Conservation (phyloP, 2,329 filamentous ascomycete species). For the Botryotinia narcissicola region DNA sequence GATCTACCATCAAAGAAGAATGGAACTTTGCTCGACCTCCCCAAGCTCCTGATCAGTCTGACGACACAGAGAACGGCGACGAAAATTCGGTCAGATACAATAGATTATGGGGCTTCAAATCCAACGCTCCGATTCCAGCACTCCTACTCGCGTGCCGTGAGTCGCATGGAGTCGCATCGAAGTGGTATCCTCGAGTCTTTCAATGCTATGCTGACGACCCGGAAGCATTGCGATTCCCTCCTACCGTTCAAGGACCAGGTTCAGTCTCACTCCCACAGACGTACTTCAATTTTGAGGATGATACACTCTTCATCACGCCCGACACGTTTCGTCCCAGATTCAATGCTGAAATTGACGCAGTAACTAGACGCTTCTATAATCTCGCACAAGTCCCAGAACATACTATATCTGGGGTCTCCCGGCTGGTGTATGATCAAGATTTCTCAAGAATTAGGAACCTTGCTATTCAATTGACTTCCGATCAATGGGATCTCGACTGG, state of each 20-base stretch:
- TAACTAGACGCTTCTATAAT: too few species aligned
- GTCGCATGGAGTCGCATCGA: not conserved
- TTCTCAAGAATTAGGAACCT: not conserved
- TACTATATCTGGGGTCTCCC: not conserved
- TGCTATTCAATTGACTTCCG: not conserved
- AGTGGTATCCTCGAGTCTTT: conserved; percentile 14
- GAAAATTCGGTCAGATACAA: not conserved
- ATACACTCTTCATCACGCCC: conserved; percentile 13
- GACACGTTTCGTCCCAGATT: not conserved
- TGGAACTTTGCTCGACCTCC: not conserved
- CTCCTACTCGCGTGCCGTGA: conserved; percentile 17
- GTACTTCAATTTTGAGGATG: conserved; percentile 11
- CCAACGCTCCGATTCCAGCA: not conserved
- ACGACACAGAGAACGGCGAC: not conserved
- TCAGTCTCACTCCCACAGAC: conserved; percentile 13
- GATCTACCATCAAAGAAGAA: not conserved
- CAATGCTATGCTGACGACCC: not conserved
- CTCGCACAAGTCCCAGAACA: too few species aligned
- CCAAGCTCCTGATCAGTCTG: not conserved
- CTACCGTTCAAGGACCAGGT: not conserved
- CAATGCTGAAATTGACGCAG: not conserved
- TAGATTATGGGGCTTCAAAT: conserved; percentile 4
- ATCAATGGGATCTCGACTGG: not conserved
- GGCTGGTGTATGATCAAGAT: not conserved
- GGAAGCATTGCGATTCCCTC: not conserved